These are phyloP conservation scores for Colletotrichum horii DNA, from an alignment of 2,329 filamentous ascomycete species.

Conservation along the genomic window DNA sequence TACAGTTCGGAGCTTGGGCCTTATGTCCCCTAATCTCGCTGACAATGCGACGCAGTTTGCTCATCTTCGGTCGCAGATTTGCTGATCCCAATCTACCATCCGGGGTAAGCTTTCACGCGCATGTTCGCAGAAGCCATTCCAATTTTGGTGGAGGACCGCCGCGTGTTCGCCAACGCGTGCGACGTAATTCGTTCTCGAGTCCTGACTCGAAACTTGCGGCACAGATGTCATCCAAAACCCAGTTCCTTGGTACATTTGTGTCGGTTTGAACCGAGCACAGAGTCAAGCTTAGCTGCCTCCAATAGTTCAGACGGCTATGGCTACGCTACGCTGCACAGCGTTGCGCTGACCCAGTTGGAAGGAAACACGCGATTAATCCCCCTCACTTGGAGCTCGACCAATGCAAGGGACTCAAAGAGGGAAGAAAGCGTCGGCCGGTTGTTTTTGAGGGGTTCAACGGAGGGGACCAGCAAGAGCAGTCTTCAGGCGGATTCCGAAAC, in stretches of 20 bases:
- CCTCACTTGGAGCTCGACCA: not conserved
- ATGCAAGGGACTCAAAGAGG: not conserved
- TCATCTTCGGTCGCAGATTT: not conserved
- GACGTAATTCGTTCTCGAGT: not conserved
- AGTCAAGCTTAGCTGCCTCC: slow-evolving; percentile 1
- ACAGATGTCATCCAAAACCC: not conserved
- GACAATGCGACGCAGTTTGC: not conserved
- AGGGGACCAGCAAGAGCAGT: not conserved
- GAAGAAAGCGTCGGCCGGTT: not conserved
- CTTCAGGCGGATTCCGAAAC: slow-evolving; percentile 3
- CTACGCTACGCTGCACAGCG: not conserved
- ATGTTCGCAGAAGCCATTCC: not conserved
- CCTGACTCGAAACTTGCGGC: not conserved
- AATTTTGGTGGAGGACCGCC: not conserved
- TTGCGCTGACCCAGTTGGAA: not conserved
- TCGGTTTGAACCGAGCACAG: slow-evolving; percentile 8
- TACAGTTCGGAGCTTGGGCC: not conserved
- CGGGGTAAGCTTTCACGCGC: not conserved
- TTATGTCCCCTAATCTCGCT: slow-evolving; percentile 1
- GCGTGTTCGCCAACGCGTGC: not conserved
- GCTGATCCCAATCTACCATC: slow-evolving; percentile 14
- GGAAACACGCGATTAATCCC: not conserved
- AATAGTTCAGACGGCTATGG: slow-evolving; percentile 2
- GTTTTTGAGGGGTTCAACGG: not conserved
- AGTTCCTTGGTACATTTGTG: not conserved